Percentiles rank a stretch among this genome's conserved stretches.
These are phyloP conservation scores for Calonectria fujianensis DNA, from an alignment of 2,329 filamentous ascomycete species.

Conservation along the genomic window DNA sequence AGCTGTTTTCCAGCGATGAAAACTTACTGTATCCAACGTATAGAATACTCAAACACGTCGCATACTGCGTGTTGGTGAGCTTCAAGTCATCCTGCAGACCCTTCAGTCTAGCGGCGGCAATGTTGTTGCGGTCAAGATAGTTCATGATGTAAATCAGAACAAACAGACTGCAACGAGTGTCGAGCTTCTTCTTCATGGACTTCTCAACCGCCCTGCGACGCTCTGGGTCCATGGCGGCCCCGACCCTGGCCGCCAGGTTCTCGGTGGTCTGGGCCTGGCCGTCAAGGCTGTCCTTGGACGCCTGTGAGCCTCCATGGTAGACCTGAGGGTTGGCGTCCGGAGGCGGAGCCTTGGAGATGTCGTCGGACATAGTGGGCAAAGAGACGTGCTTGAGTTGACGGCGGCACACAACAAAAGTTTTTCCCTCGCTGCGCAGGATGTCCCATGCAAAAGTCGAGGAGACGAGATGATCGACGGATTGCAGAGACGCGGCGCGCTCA, in stretches of 20 bases:
- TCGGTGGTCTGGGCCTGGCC: neutral
- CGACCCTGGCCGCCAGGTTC: neutral
- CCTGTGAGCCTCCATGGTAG: slow-evolving; percentile 12
- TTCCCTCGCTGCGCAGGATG: neutral
- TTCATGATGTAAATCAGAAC: slow-evolving; percentile 86
- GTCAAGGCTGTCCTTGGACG: slow-evolving; percentile 31
- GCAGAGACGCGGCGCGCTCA: neutral
- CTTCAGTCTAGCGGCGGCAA: slow-evolving; percentile 79
- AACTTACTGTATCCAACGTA: slow-evolving; percentile 75
- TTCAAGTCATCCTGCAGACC: slow-evolving; percentile 77
- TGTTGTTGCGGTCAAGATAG: slow-evolving; percentile 82
- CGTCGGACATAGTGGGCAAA: slow-evolving; percentile 19
- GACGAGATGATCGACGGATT: no score
- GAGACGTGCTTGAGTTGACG: neutral
- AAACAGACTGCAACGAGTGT: slow-evolving; percentile 79
- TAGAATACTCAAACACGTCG: slow-evolving; percentile 77
- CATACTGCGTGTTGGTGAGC: slow-evolving; percentile 75
- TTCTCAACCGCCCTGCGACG: slow-evolving; percentile 76
- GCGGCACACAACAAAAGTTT: neutral
- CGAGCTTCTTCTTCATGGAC: slow-evolving; percentile 81
- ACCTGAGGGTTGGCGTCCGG: neutral
- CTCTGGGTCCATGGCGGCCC: slow-evolving; percentile 61
- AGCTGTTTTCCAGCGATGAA: neutral
- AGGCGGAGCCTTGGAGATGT: slow-evolving; percentile 23
- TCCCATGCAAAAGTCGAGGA: neutral